These are phyloP conservation scores for Conoideocrella luteorostrata DNA, from an alignment of 2,329 filamentous ascomycete species.

Conservation along the genomic window DNA sequence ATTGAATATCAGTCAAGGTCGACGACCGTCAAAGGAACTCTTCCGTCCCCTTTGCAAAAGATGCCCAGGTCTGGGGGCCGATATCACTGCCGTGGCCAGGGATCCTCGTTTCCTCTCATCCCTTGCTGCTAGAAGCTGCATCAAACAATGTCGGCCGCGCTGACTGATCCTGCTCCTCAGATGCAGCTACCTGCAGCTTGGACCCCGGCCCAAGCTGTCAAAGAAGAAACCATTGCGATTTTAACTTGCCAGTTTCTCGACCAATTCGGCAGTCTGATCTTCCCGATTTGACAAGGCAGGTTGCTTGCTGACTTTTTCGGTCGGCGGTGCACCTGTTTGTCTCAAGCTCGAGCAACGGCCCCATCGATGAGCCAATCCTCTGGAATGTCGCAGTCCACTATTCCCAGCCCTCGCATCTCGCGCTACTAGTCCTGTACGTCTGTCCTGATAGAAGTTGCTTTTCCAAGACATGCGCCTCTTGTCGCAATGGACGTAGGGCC, in stretches of 20 bases:
- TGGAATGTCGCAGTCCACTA: conserved; percentile 9
- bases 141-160: neutral
- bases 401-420: conserved; percentile 6
- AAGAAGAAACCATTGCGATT: neutral
- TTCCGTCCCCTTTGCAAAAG: no score
- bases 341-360: conserved; percentile 1
- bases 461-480: conserved; percentile 27
- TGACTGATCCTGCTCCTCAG: neutral
- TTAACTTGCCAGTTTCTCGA: neutral
- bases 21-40: no score
- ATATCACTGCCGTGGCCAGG: neutral
- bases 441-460: neutral
- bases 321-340: neutral
- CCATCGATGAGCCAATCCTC: conserved; percentile 3
- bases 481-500: conserved; percentile 18
- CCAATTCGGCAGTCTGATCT: neutral
- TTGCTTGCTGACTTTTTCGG: neutral
- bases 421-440: conserved; percentile 10
- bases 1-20: conserved; percentile 1
- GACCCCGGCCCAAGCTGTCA: neutral
- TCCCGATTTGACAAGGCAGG: neutral
- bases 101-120: neutral
- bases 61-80: no score
- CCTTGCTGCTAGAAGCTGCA: neutral
- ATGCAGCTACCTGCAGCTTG: neutral